A percentile compares a stretch with the other conserved stretches of the same genome.
Conservation (phyloP, 306 rosid genomes). For the Abrus pulchellus region DNA sequence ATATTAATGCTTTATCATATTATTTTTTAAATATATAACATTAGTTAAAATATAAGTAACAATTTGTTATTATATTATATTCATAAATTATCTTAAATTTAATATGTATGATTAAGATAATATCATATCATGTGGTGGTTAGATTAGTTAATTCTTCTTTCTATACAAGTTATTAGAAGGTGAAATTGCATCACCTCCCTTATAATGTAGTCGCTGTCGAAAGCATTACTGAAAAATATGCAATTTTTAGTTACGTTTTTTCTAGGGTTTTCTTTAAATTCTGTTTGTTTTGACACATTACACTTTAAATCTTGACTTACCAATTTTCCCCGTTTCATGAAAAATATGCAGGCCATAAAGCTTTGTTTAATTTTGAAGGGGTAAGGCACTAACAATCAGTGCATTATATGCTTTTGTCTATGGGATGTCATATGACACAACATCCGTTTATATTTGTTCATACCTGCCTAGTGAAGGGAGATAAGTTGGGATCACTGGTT, state of each 20-base stretch:
- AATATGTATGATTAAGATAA: background rate
- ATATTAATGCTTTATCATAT: background rate
- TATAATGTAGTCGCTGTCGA: background rate
- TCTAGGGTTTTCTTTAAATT: constrained; percentile 16
- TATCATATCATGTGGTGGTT: background rate
- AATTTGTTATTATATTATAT: background rate
- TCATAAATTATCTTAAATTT: background rate
- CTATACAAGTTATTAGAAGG: constrained; percentile 11
- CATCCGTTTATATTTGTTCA: constrained; percentile 13
- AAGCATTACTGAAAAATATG: constrained; percentile 13
- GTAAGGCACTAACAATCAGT: constrained; percentile 50
- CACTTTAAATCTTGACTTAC: constrained; percentile 21
- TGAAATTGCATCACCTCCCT: background rate
- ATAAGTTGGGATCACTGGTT: constrained; percentile 17
- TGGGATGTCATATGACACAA: constrained; percentile 18
- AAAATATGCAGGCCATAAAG: constrained; percentile 67
- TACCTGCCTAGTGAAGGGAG: constrained; percentile 33
- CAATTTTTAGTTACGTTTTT: constrained; percentile 16
- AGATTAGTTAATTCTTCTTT: background rate
- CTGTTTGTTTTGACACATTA: constrained; percentile 15
- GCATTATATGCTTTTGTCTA: constrained; percentile 20
- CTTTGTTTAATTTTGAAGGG: constrained; percentile 59
- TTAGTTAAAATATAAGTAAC: background rate
- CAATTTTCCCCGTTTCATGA: constrained; percentile 14
- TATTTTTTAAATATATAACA: background rate